phyloP scores from a whole-genome alignment of 106 monocot species.

The Dendrobium catenatum region DNA sequence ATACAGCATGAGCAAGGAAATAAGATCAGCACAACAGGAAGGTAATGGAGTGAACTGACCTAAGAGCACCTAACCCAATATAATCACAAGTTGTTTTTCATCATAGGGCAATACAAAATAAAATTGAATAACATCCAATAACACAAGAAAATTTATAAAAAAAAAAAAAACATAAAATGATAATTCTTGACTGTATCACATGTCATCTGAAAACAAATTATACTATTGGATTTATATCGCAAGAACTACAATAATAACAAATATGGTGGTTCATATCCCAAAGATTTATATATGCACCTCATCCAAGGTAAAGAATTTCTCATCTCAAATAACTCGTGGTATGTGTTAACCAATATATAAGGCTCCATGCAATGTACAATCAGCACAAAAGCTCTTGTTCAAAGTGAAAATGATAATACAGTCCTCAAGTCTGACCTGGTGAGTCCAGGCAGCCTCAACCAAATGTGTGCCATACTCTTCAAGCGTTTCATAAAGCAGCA shows the following conservation, averaged over 20 bases:
- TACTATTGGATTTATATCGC: background rate
- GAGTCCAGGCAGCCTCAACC: slow-evolving; percentile 94
- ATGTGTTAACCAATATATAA: background rate
- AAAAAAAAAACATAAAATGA: no score
- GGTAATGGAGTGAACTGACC: no score
- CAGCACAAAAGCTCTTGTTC: background rate
- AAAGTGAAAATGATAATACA: background rate
- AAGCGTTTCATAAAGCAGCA: slow-evolving; percentile 89
- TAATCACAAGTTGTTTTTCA: no score
- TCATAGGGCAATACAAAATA: no score
- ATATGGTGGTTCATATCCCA: background rate
- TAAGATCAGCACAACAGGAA: no score
- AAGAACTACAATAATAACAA: background rate
- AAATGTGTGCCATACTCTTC: slow-evolving; percentile 96
- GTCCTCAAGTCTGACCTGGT: slow-evolving; percentile 45
- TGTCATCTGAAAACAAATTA: background rate
- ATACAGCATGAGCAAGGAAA: no score
- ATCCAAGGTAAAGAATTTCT: background rate
- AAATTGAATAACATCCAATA: no score
- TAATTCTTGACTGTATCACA: background rate
- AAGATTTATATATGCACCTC: background rate
- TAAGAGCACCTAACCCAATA: no score
- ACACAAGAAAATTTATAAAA: no score
- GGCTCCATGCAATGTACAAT: background rate
- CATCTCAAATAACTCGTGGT: background rate